Conservation (phyloP, 176 grass and related monocot species). For the Musa itinerans region DNA sequence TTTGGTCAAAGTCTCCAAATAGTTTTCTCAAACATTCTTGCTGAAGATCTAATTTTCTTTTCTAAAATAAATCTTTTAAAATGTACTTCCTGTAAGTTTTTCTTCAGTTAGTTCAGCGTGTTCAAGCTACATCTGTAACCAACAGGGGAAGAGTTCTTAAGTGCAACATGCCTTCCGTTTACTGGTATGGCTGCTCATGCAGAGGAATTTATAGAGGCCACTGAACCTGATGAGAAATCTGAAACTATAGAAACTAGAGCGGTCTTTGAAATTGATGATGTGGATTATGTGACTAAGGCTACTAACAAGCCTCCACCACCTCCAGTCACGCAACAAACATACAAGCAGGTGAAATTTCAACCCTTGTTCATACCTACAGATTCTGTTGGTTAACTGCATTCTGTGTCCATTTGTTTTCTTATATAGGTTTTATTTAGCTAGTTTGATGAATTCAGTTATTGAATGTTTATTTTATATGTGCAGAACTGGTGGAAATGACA, state of each 20-base stretch:
- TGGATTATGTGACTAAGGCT: constrained; percentile 29
- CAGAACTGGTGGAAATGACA: too few species aligned
- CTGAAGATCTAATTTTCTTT: not conserved
- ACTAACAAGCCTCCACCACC: constrained; percentile 39
- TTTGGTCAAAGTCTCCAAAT: too few species aligned
- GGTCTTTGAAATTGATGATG: constrained; percentile 30
- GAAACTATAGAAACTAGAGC: constrained; percentile 24
- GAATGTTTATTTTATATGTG: too few species aligned
- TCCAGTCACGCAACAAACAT: constrained; percentile 29
- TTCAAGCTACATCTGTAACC: constrained; percentile 18
- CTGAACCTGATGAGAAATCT: constrained; percentile 52
- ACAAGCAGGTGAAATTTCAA: constrained; percentile 38
- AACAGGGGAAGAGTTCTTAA: constrained; percentile 54
- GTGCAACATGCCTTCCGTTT: constrained; percentile 41
- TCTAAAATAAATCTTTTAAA: too few species aligned
- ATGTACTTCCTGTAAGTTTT: too few species aligned
- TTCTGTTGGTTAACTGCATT: not conserved
- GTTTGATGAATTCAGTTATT: not conserved
- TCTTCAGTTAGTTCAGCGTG: not conserved
- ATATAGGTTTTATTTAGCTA: not conserved
- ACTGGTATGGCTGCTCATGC: constrained; percentile 67
- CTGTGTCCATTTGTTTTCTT: not conserved
- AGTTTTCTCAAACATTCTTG: not conserved
- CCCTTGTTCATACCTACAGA: not conserved
- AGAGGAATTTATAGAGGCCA: constrained; percentile 50